phyloP scores from a whole-genome alignment of 202 grass and related monocot species.

The Elaeis oleifera region DNA sequence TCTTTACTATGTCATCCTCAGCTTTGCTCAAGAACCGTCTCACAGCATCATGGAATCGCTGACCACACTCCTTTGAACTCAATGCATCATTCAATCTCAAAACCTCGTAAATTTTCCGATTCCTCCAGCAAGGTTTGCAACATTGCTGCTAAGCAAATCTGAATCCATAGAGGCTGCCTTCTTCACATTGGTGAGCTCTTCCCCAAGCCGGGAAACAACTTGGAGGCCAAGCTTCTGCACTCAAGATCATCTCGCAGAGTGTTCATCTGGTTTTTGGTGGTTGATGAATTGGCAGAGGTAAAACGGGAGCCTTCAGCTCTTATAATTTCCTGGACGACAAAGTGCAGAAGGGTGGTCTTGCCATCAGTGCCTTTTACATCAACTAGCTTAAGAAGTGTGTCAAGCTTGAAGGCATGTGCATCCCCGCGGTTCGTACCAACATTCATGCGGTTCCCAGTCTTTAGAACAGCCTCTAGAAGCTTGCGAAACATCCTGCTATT shows the following conservation, averaged over 20 bases:
- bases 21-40: neutral
- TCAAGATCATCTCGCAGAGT: neutral
- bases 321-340: conserved; percentile 13
- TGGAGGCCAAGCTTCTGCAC: conserved; percentile 7
- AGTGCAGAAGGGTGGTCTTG: conserved; percentile 13
- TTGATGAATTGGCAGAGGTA: neutral
- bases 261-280: neutral
- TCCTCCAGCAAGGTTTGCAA: neutral
- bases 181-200: conserved; percentile 13
- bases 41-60: neutral
- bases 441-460: conserved; percentile 16
- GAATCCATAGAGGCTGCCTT: conserved; percentile 4
- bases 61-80: neutral
- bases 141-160: neutral
- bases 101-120: conserved; percentile 2
- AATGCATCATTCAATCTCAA: neutral
- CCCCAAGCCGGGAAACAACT: neutral
- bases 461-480: conserved; percentile 12
- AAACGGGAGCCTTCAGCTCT: conserved; percentile 1
- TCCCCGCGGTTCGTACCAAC: conserved; percentile 4
- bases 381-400: conserved; percentile 7
- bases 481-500: conserved; percentile 3
- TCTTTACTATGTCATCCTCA: neutral
- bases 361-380: conserved; percentile 14
- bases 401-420: conserved; percentile 12